A percentile compares a stretch with the other conserved stretches of the same genome.
Evolutionary conservation across 331 rosid genomes (phyloP).

Genomic region (Acacia concinna): DNA sequence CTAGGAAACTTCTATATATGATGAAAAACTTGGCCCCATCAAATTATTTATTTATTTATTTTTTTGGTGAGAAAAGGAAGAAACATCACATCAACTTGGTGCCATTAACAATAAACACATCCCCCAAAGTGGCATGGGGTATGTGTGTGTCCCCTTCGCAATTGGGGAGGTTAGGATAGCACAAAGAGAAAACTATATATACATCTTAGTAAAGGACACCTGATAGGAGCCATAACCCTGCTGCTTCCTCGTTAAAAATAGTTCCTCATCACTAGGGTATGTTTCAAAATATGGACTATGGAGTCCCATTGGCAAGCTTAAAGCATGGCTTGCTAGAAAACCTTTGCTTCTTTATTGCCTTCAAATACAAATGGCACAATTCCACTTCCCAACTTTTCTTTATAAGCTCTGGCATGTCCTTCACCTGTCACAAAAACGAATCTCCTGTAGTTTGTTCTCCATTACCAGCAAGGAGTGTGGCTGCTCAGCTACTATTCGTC

Average conservation of each 20-base stretch:
- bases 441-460: neutral
- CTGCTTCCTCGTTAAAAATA: neutral
- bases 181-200: neutral
- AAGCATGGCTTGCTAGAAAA: neutral
- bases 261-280: neutral
- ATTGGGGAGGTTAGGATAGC: no score
- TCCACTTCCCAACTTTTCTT: neutral
- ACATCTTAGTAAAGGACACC: neutral
- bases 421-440: neutral
- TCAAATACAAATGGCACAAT: neutral
- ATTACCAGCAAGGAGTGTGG: neutral
- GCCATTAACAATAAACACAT: no score
- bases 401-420: neutral
- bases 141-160: no score
- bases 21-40: neutral
- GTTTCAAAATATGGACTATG: neutral
- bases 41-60: no score
- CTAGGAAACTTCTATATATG: neutral
- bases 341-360: neutral
- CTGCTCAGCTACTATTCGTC: neutral
- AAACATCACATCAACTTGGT: neutral
- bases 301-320: neutral
- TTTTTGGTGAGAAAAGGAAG: no score
- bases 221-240: no score
- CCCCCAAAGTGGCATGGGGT: no score